Evolutionary conservation across 202 grass and related monocot species (phyloP).

Genomic region (Carex arenaria): DNA sequence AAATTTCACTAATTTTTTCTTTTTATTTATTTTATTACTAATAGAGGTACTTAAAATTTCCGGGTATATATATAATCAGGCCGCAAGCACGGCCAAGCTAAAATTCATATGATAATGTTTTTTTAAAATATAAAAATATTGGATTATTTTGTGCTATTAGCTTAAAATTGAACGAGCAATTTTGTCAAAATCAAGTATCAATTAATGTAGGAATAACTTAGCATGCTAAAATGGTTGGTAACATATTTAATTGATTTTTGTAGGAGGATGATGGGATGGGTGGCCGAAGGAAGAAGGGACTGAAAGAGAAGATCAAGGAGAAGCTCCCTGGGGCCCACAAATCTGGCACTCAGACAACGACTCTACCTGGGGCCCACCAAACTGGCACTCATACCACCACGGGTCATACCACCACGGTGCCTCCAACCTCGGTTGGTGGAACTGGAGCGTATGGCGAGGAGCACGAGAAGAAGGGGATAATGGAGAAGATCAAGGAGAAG

Average conservation of each 20-base stretch:
- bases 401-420: not conserved
- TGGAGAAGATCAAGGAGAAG: constrained; percentile 86
- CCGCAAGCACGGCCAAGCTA: too few relatives aligned
- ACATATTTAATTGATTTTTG: not conserved
- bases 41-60: too few relatives aligned
- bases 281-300: constrained; percentile 54
- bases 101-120: too few relatives aligned
- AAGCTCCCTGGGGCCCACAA: constrained; percentile 59
- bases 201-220: too few relatives aligned
- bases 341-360: not conserved
- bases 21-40: too few relatives aligned
- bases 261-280: constrained; percentile 66
- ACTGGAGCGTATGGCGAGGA: not conserved
- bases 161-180: too few relatives aligned
- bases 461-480: constrained; percentile 81
- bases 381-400: not conserved
- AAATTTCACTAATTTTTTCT: not conserved
- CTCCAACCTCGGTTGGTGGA: not conserved
- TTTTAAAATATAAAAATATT: too few relatives aligned
- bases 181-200: too few relatives aligned
- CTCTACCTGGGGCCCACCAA: constrained; percentile 22
- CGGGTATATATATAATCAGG: too few relatives aligned
- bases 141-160: too few relatives aligned
- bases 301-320: constrained; percentile 81
- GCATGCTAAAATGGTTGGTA: not conserved